Percentiles rank a stretch among this genome's conserved stretches.
These are phyloP conservation scores for Solanum tarapatanum DNA, from an alignment of 257 asterid species.

Conservation along the genomic window DNA sequence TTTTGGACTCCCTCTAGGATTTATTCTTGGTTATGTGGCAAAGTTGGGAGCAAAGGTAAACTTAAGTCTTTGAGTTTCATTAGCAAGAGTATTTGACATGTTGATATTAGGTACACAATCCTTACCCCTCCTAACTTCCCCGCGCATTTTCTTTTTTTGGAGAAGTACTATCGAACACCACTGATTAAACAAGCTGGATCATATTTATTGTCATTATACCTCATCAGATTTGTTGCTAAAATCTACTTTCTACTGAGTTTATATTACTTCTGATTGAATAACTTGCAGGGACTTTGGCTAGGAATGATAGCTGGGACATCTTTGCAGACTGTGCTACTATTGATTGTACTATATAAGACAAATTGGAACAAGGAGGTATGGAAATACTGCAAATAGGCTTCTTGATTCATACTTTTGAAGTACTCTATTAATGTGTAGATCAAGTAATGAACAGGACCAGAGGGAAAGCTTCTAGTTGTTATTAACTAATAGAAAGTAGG, in stretches of 20 bases:
- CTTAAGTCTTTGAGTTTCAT: background rate
- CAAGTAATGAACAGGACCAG: background rate
- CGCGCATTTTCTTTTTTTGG: background rate
- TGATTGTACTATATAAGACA: conserved; percentile 42
- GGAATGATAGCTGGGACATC: conserved; percentile 66
- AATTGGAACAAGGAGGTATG: conserved; percentile 66
- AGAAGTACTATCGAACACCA: background rate
- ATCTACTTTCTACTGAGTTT: background rate
- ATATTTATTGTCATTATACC: background rate
- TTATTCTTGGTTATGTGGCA: conserved; percentile 51
- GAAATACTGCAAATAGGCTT: background rate
- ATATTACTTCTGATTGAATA: background rate
- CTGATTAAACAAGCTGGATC: background rate
- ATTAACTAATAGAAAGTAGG: background rate
- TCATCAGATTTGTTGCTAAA: background rate
- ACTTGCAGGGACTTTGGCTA: conserved; percentile 62
- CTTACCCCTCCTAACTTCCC: background rate
- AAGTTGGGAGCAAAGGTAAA: conserved; percentile 44
- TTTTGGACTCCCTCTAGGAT: conserved; percentile 64
- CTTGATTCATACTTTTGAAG: background rate
- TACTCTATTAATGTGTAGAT: background rate
- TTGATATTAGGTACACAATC: background rate
- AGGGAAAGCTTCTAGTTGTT: background rate
- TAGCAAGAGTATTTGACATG: background rate
- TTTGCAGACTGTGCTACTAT: conserved; percentile 48